Percentiles rank a stretch among this genome's conserved stretches.
Conservation (phyloP, 495 filamentous ascomycete species). For the Hypoxylon fragiforme region DNA sequence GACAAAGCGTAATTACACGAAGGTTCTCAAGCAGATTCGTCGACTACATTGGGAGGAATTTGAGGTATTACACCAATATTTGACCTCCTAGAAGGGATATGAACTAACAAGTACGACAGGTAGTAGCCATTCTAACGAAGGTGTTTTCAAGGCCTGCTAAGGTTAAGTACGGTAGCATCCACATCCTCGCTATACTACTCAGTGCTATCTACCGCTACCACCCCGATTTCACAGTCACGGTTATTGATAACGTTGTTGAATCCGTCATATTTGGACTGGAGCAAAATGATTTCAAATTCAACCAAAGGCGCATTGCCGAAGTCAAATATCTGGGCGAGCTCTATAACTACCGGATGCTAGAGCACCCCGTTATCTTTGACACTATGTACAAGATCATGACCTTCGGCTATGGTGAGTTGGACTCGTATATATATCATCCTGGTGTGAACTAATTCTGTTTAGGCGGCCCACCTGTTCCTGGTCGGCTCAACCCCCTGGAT, state of each 20-base stretch:
- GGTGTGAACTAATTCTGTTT: constrained; percentile 40
- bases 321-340: constrained; percentile 96
- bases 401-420: constrained; percentile 74
- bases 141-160: constrained; percentile 95
- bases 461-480: constrained; percentile 79
- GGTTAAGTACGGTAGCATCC: constrained; percentile 96
- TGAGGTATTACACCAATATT: constrained; percentile 56
- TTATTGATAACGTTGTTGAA: constrained; percentile 90
- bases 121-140: constrained; percentile 82
- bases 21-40: constrained; percentile 87
- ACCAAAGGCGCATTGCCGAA: constrained; percentile 92
- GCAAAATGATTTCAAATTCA: constrained; percentile 96
- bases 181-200: constrained; percentile 89
- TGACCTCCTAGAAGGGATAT: background rate
- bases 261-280: constrained; percentile 87
- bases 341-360: constrained; percentile 97
- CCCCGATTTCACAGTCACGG: constrained; percentile 79
- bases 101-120: constrained; percentile 44
- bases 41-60: constrained; percentile 96
- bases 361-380: constrained; percentile 94
- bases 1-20: constrained; percentile 91
- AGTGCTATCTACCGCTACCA: constrained; percentile 89
- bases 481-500: constrained; percentile 74
- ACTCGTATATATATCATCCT: background rate
- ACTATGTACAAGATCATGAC: constrained; percentile 91